phyloP scores from a whole-genome alignment of 805 yeast species.

The Wickerhamomyces alni region DNA sequence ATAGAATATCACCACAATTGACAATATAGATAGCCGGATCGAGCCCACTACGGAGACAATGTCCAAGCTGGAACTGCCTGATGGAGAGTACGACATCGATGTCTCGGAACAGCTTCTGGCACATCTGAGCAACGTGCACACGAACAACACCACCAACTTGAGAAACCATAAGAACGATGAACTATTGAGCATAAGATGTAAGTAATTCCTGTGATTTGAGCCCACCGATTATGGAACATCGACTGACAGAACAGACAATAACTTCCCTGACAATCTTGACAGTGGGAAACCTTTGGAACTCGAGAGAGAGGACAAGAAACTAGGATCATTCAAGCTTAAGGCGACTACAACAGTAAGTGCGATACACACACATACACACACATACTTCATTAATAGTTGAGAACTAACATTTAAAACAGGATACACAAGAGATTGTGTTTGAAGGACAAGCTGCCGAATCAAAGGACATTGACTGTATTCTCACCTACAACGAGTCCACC shows the following conservation, averaged over 20 bases:
- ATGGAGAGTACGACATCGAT: conserved; percentile 21
- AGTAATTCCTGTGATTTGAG: conserved; percentile 7
- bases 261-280: conserved; percentile 13
- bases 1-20: too few species aligned
- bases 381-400: too few species aligned
- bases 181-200: conserved; percentile 19
- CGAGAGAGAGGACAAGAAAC: conserved; percentile 1
- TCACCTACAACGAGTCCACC: conserved; percentile 15
- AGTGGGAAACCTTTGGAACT: conserved; percentile 10
- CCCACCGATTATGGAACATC: not conserved
- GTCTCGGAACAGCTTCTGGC: conserved; percentile 14
- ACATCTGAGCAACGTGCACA: conserved; percentile 2
- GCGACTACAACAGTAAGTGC: conserved; percentile 11
- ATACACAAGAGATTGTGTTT: conserved; percentile 7
- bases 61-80: conserved; percentile 10
- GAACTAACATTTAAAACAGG: conserved; percentile 1
- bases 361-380: too few species aligned
- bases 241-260: conserved; percentile 6
- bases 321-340: conserved; percentile 10
- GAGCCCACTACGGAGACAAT: too few species aligned
- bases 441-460: conserved; percentile 10
- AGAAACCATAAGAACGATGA: conserved; percentile 11
- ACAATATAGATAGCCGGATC: too few species aligned
- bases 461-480: conserved; percentile 17
- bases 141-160: not conserved